These are phyloP conservation scores for Daldinia decipiens DNA, from an alignment of 495 filamentous ascomycete genomes.

Conservation along the genomic window DNA sequence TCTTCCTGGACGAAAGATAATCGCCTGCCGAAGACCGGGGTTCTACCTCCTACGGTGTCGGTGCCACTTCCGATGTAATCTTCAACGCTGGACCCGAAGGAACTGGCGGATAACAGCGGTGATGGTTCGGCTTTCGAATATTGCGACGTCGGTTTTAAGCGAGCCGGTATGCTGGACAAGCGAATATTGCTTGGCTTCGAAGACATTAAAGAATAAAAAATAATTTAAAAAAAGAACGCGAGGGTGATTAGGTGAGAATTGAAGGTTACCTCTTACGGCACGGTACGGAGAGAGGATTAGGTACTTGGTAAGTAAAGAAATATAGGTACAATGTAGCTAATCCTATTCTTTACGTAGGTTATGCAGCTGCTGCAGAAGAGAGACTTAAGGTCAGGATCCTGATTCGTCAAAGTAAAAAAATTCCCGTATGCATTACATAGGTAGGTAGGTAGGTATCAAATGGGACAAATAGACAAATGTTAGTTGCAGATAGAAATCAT, in stretches of 20 bases:
- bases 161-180: slow-evolving; percentile 40
- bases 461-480: not conserved
- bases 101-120: slow-evolving; percentile 39
- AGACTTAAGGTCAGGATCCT: slow-evolving; percentile 34
- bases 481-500: slow-evolving; percentile 23
- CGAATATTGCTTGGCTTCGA: slow-evolving; percentile 36
- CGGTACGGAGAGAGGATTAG: not conserved
- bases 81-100: slow-evolving; percentile 40
- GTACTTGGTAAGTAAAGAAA: not conserved
- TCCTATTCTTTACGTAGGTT: not conserved
- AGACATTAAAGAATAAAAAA: slow-evolving; percentile 10
- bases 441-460: no score
- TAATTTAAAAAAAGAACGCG: not conserved
- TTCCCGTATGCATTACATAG: slow-evolving; percentile 29
- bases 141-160: slow-evolving; percentile 36
- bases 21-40: slow-evolving; percentile 30
- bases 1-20: slow-evolving; percentile 40
- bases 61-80: slow-evolving; percentile 45
- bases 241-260: slow-evolving; percentile 20
- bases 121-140: slow-evolving; percentile 40
- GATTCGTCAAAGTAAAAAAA: slow-evolving; percentile 27
- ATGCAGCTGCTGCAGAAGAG: slow-evolving; percentile 7
- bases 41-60: slow-evolving; percentile 43
- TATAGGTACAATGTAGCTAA: not conserved
- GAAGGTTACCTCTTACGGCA: slow-evolving; percentile 7